A percentile compares a stretch with the other conserved stretches of the same genome.
Evolutionary conservation across 1,284 basidiomycete species (phyloP).

Genomic region (Xerocomus tenax): DNA sequence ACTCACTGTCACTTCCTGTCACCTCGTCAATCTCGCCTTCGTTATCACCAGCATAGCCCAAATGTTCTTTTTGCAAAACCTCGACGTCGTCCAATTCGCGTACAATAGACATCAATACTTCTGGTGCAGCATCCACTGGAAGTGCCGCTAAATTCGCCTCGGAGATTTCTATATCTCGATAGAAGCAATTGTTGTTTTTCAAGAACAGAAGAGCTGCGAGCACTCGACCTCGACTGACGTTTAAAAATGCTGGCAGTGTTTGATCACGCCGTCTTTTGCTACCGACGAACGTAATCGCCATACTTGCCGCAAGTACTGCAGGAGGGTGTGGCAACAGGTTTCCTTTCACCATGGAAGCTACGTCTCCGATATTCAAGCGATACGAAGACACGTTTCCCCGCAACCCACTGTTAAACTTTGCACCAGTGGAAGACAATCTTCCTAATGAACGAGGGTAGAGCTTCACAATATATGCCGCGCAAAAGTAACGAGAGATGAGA

Average conservation of each 20-base stretch:
- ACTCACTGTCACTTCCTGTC: too few species aligned
- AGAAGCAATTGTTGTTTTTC: not conserved
- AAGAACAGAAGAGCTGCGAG: not conserved
- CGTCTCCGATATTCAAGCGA: not conserved
- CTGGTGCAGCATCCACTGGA: too few species aligned
- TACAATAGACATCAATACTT: too few species aligned
- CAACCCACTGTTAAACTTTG: not conserved
- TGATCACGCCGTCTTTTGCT: too few species aligned
- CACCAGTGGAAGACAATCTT: too few species aligned
- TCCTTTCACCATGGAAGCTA: not conserved
- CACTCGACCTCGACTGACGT: not conserved
- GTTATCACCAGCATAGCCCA: too few species aligned
- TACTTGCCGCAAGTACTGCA: not conserved
- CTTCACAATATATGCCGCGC: not conserved
- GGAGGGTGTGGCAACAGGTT: not conserved
- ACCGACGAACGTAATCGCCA: not conserved
- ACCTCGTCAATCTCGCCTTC: too few species aligned
- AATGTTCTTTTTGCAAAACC: too few species aligned
- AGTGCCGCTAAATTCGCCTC: too few species aligned
- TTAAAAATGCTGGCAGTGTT: too few species aligned
- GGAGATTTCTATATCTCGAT: not conserved
- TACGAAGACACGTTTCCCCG: not conserved
- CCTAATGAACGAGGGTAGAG: not conserved
- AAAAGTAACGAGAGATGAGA: not conserved
- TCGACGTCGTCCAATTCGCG: too few species aligned